Evolutionary conservation across 345 rosid species (phyloP).

Genomic region (Gossypium australe): DNA sequence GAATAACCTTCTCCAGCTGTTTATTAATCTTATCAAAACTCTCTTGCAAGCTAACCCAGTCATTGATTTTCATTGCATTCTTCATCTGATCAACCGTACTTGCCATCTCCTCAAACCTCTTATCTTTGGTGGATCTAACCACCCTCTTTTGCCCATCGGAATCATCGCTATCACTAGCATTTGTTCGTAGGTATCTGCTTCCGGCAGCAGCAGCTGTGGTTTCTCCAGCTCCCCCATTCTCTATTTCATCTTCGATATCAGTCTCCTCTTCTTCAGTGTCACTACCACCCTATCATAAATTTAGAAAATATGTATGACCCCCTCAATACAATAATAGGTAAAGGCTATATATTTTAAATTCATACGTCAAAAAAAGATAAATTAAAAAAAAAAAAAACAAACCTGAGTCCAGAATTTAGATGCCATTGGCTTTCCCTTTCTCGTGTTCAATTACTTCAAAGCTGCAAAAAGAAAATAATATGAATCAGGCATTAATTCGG

Average conservation of each 20-base stretch:
- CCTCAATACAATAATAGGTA: background rate
- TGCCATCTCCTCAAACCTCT: slow-evolving; percentile 79
- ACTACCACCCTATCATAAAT: slow-evolving; percentile 49
- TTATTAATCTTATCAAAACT: slow-evolving; percentile 47
- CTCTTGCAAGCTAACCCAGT: slow-evolving; percentile 86
- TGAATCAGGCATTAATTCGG: too few species aligned
- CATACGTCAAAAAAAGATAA: background rate
- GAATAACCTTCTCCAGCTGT: too few species aligned
- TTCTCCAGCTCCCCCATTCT: slow-evolving; percentile 30
- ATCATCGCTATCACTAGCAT: slow-evolving; percentile 65
- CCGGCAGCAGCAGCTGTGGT: slow-evolving; percentile 21
- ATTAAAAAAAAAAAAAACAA: slow-evolving; percentile 3
- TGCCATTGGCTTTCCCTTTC: slow-evolving; percentile 25
- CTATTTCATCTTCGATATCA: slow-evolving; percentile 48
- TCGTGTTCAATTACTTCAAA: background rate
- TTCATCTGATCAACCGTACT: slow-evolving; percentile 74
- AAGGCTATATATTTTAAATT: background rate
- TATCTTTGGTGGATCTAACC: slow-evolving; percentile 82
- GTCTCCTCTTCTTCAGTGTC: slow-evolving; percentile 61
- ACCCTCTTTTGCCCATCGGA: slow-evolving; percentile 65
- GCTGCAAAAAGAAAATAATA: slow-evolving; percentile 1
- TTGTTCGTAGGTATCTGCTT: slow-evolving; percentile 47
- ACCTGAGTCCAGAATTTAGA: slow-evolving; percentile 74
- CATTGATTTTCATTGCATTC: slow-evolving; percentile 94
- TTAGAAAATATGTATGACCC: background rate